Base-by-base conservation (phyloP, 2,329 filamentous ascomycete species). In the Talaromyces sp. region DNA sequence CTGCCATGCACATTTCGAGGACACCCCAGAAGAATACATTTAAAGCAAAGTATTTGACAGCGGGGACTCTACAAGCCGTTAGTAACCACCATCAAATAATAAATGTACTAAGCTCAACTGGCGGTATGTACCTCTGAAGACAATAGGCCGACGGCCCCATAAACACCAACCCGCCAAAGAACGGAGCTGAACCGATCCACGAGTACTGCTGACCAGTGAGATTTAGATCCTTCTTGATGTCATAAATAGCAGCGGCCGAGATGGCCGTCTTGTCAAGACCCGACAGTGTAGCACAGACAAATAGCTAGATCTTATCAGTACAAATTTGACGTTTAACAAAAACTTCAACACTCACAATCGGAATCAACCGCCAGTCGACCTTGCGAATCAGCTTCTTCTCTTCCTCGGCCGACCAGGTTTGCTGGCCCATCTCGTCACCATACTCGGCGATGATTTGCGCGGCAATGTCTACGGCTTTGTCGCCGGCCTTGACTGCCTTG, bases 361-460 rank as follows among this genome's bases (percentile, higher is more conserved):
- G 54, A 56, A 56, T 56, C 10, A 56, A 48, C n/a, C 54, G 19
- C 38, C 54, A 56, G 24, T 56, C 54, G 12, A 56, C 29, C 29
- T 56, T 56, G 12, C 54, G 54, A 26, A 56, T 56, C 21, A 56
- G 21, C 29, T 56, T 56, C 38, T 56, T 56, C n/a, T 56, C 54
- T 24, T 56, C 54, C 38, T 56, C 35, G 2, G 54, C 14, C 12
- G 54, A 29, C 54, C 54, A 56, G 8, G 54, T 31, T 6, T 41
- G 24, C 4, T 14, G 24, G 24, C 38, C 26, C 14, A 19, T 29
- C 43, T 56, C 54, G 7, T 46, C 32, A 3, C 21, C 54, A 31
- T 56, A 56, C 43, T 56, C 24, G 24, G 54, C 54, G n/a, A 56
- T 29, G n/a, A 56, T 56, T 56, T 56, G 54, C n/a, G 54, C 54